phyloP scores from a whole-genome alignment of 2,329 filamentous ascomycete species.

The Didymella lethalis region DNA sequence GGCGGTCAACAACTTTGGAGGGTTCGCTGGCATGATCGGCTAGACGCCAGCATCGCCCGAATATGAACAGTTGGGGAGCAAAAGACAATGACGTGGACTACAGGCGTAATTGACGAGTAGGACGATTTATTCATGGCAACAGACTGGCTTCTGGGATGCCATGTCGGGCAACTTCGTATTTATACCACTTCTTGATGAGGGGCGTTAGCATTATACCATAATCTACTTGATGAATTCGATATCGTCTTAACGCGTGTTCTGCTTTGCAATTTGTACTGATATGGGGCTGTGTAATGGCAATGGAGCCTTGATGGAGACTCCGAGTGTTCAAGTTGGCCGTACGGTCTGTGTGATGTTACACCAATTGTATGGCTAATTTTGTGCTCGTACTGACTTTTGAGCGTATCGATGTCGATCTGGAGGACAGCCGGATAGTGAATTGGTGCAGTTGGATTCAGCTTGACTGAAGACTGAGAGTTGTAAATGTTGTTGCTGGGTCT shows the following conservation, averaged over 20 bases:
- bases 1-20: constrained; percentile 49
- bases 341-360: too few species aligned
- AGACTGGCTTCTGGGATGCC: constrained; percentile 28
- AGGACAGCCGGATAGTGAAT: too few species aligned
- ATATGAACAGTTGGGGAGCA: too few species aligned
- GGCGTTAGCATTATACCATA: constrained; percentile 51
- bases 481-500: too few species aligned
- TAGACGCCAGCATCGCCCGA: constrained; percentile 11
- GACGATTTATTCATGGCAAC: constrained; percentile 3
- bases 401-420: too few species aligned
- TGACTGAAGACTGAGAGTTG: too few species aligned
- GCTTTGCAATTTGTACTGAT: not conserved
- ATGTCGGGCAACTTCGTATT: constrained; percentile 37
- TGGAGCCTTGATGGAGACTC: too few species aligned
- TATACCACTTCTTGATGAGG: constrained; percentile 32
- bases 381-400: too few species aligned
- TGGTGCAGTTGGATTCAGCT: too few species aligned
- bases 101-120: constrained; percentile 9
- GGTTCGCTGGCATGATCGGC: constrained; percentile 47
- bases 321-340: too few species aligned
- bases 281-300: too few species aligned
- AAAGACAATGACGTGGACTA: not conserved
- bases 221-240: constrained; percentile 28
- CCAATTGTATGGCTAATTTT: too few species aligned
- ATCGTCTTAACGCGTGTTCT: constrained; percentile 12